These are phyloP conservation scores for Solanum habrochaites DNA, from an alignment of 257 asterid genomes.

Conservation along the genomic window DNA sequence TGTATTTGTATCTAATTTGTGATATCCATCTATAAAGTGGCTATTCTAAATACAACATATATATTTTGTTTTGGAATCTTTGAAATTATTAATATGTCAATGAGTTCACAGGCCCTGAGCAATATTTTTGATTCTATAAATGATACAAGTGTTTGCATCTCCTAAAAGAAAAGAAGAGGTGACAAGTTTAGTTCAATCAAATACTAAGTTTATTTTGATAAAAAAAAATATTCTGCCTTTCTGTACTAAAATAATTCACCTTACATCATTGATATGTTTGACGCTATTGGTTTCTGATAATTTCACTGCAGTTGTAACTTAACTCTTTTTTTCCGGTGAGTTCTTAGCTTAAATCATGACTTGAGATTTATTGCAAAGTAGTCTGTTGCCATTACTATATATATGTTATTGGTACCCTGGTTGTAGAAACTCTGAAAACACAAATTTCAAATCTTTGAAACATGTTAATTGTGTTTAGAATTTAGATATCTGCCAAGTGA, in stretches of 20 bases:
- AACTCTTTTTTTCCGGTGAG: neutral
- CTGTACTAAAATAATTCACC: neutral
- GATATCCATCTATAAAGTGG: neutral
- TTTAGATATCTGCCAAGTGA: neutral
- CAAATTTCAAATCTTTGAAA: neutral
- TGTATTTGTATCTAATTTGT: neutral
- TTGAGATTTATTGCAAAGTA: neutral
- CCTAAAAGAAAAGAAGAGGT: neutral
- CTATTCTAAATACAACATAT: neutral
- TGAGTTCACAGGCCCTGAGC: neutral
- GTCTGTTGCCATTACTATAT: neutral
- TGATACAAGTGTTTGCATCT: neutral
- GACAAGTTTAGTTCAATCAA: neutral
- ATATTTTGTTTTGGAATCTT: neutral
- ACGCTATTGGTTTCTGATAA: neutral
- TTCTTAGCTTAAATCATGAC: neutral
- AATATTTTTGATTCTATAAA: neutral
- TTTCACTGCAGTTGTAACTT: neutral
- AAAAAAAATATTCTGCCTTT: neutral
- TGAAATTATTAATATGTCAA: neutral
- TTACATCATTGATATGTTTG: neutral
- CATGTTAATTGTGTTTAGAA: neutral
- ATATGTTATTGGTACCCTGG: neutral
- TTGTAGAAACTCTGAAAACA: neutral
- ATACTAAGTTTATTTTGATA: neutral